Evolutionary conservation across 306 rosid species (phyloP).

Genomic region (Coriaria nepalensis): DNA sequence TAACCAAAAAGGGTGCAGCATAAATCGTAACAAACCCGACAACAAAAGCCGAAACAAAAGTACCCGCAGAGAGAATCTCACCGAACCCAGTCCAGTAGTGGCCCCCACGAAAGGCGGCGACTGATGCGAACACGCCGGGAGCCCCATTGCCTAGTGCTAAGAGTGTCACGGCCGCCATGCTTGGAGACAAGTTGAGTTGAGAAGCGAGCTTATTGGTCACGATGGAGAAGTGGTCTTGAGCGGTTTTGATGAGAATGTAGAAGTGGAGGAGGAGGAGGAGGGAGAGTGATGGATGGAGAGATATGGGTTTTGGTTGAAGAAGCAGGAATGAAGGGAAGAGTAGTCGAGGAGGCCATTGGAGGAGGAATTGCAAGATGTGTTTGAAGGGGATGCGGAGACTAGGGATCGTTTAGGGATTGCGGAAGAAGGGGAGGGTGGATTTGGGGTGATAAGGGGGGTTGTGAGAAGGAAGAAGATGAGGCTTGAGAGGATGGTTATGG

Average conservation of each 20-base stretch:
- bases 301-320: conserved; percentile 19
- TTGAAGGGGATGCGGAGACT: conserved; percentile 2
- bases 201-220: conserved; percentile 62
- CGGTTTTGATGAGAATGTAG: conserved; percentile 84
- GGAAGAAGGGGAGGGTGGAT: neutral
- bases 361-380: conserved; percentile 15
- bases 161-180: conserved; percentile 88
- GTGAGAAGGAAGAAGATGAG: conserved; percentile 31
- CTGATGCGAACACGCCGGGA: conserved; percentile 78
- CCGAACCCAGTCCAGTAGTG: conserved; percentile 76
- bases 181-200: conserved; percentile 60
- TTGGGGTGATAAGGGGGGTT: conserved; percentile 11
- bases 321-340: conserved; percentile 30
- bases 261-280: conserved; percentile 57
- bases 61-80: conserved; percentile 83
- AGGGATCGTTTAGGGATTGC: conserved; percentile 36
- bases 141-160: conserved; percentile 86
- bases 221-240: conserved; percentile 67
- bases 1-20: conserved; percentile 66
- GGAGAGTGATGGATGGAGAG: conserved; percentile 39
- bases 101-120: conserved; percentile 76
- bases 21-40: conserved; percentile 87
- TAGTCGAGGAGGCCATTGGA: conserved; percentile 50
- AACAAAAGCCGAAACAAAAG: conserved; percentile 82
- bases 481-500: conserved; percentile 16